Conservation (phyloP, 805 yeast species). For the Wickerhamiella slavikovae region DNA sequence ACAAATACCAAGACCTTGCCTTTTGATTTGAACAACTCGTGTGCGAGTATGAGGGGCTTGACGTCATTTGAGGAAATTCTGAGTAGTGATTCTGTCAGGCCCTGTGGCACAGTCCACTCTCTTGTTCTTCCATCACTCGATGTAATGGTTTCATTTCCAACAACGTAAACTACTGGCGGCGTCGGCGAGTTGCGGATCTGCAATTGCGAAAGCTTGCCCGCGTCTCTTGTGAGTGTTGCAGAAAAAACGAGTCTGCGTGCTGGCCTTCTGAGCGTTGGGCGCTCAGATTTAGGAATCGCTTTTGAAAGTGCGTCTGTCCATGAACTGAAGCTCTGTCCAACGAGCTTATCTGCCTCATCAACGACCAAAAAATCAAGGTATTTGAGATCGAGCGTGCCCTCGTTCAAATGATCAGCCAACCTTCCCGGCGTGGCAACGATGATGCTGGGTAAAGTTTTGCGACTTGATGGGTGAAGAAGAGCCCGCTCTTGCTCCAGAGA, state of each 20-base stretch:
- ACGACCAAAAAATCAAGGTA: constrained; percentile 45
- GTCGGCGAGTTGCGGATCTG: constrained; percentile 24
- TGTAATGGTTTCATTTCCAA: constrained; percentile 45
- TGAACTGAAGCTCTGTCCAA: constrained; percentile 82
- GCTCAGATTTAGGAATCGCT: constrained; percentile 5
- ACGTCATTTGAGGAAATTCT: constrained; percentile 15
- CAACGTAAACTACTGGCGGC: constrained; percentile 51
- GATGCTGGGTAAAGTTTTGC: constrained; percentile 16
- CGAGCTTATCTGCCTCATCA: constrained; percentile 92
- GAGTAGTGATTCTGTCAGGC: constrained; percentile 19
- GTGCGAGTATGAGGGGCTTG: constrained; percentile 59
- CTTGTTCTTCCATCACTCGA: constrained; percentile 12
- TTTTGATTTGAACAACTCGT: constrained; percentile 23
- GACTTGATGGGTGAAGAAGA: constrained; percentile 19
- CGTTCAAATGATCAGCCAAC: constrained; percentile 35
- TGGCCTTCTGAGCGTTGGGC: constrained; percentile 9
- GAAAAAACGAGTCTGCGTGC: constrained; percentile 60
- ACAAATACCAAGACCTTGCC: constrained; percentile 39
- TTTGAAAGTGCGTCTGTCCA: constrained; percentile 43
- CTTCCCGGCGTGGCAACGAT: constrained; percentile 63
- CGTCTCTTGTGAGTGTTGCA: constrained; percentile 86
- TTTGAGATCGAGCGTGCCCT: constrained; percentile 31
- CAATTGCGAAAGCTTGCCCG: constrained; percentile 61
- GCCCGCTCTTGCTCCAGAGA: constrained; percentile 41
- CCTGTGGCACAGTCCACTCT: constrained; percentile 20